Evolutionary conservation across 2,329 filamentous ascomycete species (phyloP).

Genomic region (Orbilia brochopaga): DNA sequence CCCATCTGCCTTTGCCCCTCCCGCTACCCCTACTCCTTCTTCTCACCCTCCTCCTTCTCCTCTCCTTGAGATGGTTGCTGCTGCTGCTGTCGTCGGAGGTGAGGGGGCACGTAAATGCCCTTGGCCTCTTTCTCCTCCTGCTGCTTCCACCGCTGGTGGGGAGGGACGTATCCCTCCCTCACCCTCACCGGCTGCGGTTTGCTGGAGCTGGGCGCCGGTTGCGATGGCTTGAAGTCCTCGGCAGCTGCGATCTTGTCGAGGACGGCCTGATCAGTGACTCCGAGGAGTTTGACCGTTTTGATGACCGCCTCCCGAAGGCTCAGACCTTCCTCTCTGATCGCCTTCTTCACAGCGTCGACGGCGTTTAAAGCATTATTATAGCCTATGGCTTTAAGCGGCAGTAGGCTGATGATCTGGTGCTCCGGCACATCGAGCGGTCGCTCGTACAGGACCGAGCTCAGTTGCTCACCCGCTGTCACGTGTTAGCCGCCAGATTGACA

Average conservation of each 20-base stretch:
- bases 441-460: slow-evolving; percentile 33
- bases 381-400: slow-evolving; percentile 29
- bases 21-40: not conserved
- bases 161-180: slow-evolving; percentile 11
- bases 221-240: not conserved
- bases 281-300: slow-evolving; percentile 36
- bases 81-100: slow-evolving; percentile 18
- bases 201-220: not conserved
- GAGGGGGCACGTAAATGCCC: slow-evolving; percentile 23
- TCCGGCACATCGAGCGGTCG: slow-evolving; percentile 24
- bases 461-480: slow-evolving; percentile 19
- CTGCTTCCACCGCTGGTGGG: slow-evolving; percentile 19
- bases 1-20: too few relatives aligned
- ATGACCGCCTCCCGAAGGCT: slow-evolving; percentile 12
- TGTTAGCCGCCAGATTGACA: too few relatives aligned
- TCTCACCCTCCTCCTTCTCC: not conserved
- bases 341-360: slow-evolving; percentile 23
- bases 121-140: slow-evolving; percentile 2
- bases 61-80: not conserved
- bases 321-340: slow-evolving; percentile 23
- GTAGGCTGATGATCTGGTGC: slow-evolving; percentile 23
- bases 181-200: not conserved
- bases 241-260: slow-evolving; percentile 20
- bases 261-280: slow-evolving; percentile 40
- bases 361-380: slow-evolving; percentile 4